Base-by-base conservation (phyloP, 176 grass and related monocot species). In the Alloteropsis semialata region DNA sequence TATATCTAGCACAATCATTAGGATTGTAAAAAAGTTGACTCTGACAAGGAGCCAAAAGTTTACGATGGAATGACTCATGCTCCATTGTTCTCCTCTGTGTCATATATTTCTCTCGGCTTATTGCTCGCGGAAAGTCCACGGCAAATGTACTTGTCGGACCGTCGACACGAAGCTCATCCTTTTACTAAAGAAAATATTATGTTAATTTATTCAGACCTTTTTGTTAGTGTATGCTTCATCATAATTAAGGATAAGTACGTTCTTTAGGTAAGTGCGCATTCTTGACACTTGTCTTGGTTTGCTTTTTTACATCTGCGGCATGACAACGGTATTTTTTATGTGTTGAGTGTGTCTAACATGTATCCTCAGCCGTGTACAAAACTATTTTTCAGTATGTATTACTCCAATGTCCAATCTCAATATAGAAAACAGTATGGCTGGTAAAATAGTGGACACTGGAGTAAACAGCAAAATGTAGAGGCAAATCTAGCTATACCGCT, bases 31-130 rank as follows among this genome's bases (percentile, higher is more conserved):
- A 84, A 80, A 29, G 76, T 24, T 43, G 42, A 67, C 14, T 16
- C 88, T 78, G 78, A 86, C 88, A 90, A 41, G 65, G 83, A 82
- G 88, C 83, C 88, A 82, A 90, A 90, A 90, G 83, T 56, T 45
- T 65, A 86, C 45, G 45, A 50, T 84, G 77, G 81, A 54, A 50
- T 84, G 77, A 85, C 63, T 81, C 82, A 64, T 81, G 63, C 44
- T 55, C 53, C 77, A 85, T 85, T 53, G 25, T 68, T 85, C 28
- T 51, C 6, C 87, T 48, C 18, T 30, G 43, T 89, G n/a, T n/a
- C n/a, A n/a, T 9, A 22, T 39, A 82, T 78, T 54, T 38, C 75
- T 72, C 82, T 76, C 11, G 53, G 33, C 59, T 63, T 32, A 50
- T 63, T 67, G 60, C 69, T 81, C 4, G 29, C 38, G 22, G 41